Evolutionary conservation across 1,284 basidiomycete genomes (phyloP), one percentile per base, ranked within the genome.

Genomic region (Rhodotorula mucilaginosa): DNA sequence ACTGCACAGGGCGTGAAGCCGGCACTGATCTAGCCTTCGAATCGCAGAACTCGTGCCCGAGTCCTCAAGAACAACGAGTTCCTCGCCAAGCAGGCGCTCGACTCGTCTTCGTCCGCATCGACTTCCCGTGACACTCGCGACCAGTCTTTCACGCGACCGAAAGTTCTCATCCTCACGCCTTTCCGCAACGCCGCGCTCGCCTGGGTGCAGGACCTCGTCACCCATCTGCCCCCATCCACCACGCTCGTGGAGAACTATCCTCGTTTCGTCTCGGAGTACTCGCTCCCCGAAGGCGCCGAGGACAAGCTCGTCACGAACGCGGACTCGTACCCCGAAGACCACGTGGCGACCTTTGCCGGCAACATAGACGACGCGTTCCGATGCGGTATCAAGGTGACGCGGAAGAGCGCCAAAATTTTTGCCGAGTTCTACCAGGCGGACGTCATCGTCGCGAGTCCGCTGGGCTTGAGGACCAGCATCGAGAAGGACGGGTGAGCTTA

Each of bases 281-380:
- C 87, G 13, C 83, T 98, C 4, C 94, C 96, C 0, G 82, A 87
- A 1, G 91, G 88, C 39, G 87, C 88, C 5, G 82, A 87, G 13
- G 96, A 98, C 82, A 97, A 95, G 79, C 86, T 99, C 10, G 86
- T 88, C 44, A 77, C 76, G 23, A 79, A 81, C 8, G 71, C 77
- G 4, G 88, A 88, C n/a, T 87, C 87, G 46, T 95, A 95, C 79
- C 90, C 97, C 0, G 80, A 81, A 15, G 97, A 99, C 79, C 97
- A 99, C 80, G 87, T 96, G 21, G 92, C 92, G 78, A 97, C 88
- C 70, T 98, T 99, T 84, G 87, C 87, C 74, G 97, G 97, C n/a
- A 99, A 99, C 81, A 87, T 94, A 60, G 97, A 99, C 80, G 97
- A 99, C 82, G 93, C 88, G 78, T 99, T 99, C 82, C 85, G 92